phyloP scores from a whole-genome alignment of 2,329 filamentous ascomycete genomes.

The Helotiales sp. region DNA sequence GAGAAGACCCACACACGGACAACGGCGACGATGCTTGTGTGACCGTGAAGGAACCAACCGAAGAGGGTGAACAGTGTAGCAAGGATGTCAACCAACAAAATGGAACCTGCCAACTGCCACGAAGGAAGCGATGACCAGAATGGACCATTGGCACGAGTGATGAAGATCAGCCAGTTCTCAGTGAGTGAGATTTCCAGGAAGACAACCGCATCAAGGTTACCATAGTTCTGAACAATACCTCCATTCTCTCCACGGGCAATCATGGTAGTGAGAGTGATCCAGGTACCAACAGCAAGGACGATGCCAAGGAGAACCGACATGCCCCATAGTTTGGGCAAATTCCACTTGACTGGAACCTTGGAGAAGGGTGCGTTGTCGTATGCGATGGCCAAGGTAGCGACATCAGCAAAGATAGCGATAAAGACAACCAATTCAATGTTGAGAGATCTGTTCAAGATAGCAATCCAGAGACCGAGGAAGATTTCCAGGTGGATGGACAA shows the following conservation, averaged over 20 bases:
- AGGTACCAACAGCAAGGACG: slow-evolving; percentile 81
- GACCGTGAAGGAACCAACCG: slow-evolving; percentile 75
- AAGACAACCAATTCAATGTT: slow-evolving; percentile 90
- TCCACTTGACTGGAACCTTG: slow-evolving; percentile 90
- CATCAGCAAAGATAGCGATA: slow-evolving; percentile 93
- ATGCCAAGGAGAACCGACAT: slow-evolving; percentile 85
- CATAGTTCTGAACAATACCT: slow-evolving; percentile 89
- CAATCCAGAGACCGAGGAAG: slow-evolving; percentile 91
- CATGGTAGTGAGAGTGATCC: slow-evolving; percentile 90
- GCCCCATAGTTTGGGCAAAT: slow-evolving; percentile 91
- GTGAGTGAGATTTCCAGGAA: slow-evolving; percentile 91
- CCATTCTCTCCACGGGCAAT: slow-evolving; percentile 68
- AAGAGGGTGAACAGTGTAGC: slow-evolving; percentile 87
- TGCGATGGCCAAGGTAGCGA: slow-evolving; percentile 88
- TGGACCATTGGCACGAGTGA: slow-evolving; percentile 89
- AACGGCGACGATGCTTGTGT: slow-evolving; percentile 80
- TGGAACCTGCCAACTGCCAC: slow-evolving; percentile 80
- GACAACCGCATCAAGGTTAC: slow-evolving; percentile 79
- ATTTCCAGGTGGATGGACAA: slow-evolving; percentile 90
- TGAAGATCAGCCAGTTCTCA: slow-evolving; percentile 97
- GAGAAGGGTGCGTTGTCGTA: slow-evolving; percentile 93
- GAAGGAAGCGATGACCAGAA: slow-evolving; percentile 92
- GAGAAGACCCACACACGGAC: slow-evolving; percentile 92
- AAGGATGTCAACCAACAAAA: slow-evolving; percentile 80
- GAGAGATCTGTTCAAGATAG: slow-evolving; percentile 81